A percentile compares a stretch with the other conserved stretches of the same genome.
Evolutionary conservation across 306 rosid genomes (phyloP).

Genomic region (Calophaca sinica): DNA sequence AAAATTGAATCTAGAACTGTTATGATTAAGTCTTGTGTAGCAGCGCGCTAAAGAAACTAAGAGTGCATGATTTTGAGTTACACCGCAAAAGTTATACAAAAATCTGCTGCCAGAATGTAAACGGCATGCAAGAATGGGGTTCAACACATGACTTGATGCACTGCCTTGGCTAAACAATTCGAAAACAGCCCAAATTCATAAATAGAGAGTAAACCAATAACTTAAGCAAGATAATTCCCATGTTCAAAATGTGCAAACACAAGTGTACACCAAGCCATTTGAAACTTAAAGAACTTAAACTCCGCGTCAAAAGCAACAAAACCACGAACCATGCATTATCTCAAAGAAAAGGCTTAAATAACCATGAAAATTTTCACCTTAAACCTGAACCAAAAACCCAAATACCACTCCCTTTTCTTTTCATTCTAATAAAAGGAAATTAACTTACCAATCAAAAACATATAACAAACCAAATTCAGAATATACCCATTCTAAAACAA

Average conservation of each 20-base stretch:
- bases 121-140: not conserved
- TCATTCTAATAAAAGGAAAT: too few relatives aligned
- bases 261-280: not conserved
- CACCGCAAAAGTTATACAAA: not conserved
- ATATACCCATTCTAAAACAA: too few relatives aligned
- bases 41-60: not conserved
- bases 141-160: not conserved
- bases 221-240: conserved; percentile 1
- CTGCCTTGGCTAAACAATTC: not conserved
- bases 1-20: not conserved
- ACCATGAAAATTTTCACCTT: not conserved
- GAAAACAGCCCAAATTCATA: not conserved
- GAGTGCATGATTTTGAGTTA: not conserved
- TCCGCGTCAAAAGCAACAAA: not conserved
- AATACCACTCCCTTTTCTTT: not conserved
- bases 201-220: not conserved
- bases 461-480: too few relatives aligned
- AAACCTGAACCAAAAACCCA: not conserved
- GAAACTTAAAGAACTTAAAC: not conserved
- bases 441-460: too few relatives aligned
- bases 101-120: not conserved
- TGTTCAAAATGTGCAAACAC: not conserved
- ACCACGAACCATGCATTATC: not conserved
- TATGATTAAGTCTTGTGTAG: not conserved
- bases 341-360: not conserved